Percentiles rank a stretch among this genome's conserved stretches.
Evolutionary conservation across 768 basidiomycete species (phyloP).

Genomic region (Floccularia luteovirens): DNA sequence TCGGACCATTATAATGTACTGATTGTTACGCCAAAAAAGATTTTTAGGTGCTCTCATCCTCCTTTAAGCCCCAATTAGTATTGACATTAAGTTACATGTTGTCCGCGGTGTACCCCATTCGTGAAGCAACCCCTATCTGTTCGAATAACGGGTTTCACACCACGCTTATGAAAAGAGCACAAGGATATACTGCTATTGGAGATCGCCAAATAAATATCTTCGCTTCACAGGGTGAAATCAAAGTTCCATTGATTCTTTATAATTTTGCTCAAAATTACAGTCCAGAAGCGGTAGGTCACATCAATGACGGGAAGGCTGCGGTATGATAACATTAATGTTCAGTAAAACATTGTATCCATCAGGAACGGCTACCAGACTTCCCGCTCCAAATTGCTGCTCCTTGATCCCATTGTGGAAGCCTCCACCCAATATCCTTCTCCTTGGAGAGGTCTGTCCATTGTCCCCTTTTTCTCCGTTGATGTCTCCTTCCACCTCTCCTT

Average conservation of each 20-base stretch:
- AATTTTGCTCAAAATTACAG: slow-evolving; percentile 9
- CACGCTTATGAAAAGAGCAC: slow-evolving; percentile 12
- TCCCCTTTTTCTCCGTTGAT: too few relatives aligned
- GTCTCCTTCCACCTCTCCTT: too few relatives aligned
- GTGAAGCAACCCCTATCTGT: slow-evolving; percentile 6
- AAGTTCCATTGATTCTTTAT: slow-evolving; percentile 7
- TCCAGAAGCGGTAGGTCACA: slow-evolving; percentile 6
- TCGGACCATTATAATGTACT: too few relatives aligned
- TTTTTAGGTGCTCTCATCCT: too few relatives aligned
- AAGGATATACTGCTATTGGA: slow-evolving; percentile 6
- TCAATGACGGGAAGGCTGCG: slow-evolving; percentile 10
- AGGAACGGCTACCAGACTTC: not conserved
- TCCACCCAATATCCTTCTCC: too few relatives aligned
- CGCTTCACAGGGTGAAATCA: slow-evolving; percentile 10
- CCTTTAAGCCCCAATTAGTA: too few relatives aligned
- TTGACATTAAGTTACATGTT: slow-evolving; percentile 13
- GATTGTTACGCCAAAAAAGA: too few relatives aligned
- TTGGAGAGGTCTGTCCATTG: too few relatives aligned
- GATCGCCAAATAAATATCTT: slow-evolving; percentile 8
- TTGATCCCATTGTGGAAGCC: too few relatives aligned
- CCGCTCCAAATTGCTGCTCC: not conserved
- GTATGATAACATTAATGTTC: slow-evolving; percentile 7
- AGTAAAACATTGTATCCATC: not conserved
- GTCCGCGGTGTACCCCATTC: slow-evolving; percentile 12
- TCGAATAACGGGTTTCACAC: slow-evolving; percentile 9